These are phyloP conservation scores for Lactifluus hygrophoroides DNA, from an alignment of 768 basidiomycete genomes.

Conservation along the genomic window DNA sequence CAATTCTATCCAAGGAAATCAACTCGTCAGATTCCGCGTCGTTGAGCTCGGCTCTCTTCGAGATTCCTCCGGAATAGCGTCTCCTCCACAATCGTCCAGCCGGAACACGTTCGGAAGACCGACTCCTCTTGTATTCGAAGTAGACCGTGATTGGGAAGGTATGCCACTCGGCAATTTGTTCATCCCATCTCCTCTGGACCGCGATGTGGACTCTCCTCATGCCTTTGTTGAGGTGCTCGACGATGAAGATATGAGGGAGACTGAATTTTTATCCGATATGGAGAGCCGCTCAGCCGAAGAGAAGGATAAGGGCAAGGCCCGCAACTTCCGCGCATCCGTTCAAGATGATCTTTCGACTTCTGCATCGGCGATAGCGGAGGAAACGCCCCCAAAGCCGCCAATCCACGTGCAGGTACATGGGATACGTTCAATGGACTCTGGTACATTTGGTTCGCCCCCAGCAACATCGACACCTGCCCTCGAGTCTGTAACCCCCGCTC, in stretches of 20 bases:
- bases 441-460: slow-evolving; percentile 17
- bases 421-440: slow-evolving; percentile 14
- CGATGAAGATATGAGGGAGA: slow-evolving; percentile 28
- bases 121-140: slow-evolving; percentile 37
- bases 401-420: slow-evolving; percentile 45
- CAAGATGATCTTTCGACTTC: slow-evolving; percentile 34
- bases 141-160: slow-evolving; percentile 58
- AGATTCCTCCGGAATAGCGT: slow-evolving; percentile 29
- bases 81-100: slow-evolving; percentile 29
- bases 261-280: background rate
- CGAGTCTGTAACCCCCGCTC: slow-evolving; percentile 11
- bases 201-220: slow-evolving; percentile 39
- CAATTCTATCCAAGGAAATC: slow-evolving; percentile 11
- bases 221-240: slow-evolving; percentile 56
- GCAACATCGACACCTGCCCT: slow-evolving; percentile 14
- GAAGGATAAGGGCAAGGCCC: slow-evolving; percentile 37
- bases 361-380: slow-evolving; percentile 32
- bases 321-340: slow-evolving; percentile 22
- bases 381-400: slow-evolving; percentile 46
- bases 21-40: slow-evolving; percentile 51
- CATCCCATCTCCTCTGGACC: slow-evolving; percentile 24
- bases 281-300: slow-evolving; percentile 31
- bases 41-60: slow-evolving; percentile 41
- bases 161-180: slow-evolving; percentile 40
- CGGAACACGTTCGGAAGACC: slow-evolving; percentile 56